phyloP scores from a whole-genome alignment of 2,329 filamentous ascomycete genomes.

The Hysterium pulicare region DNA sequence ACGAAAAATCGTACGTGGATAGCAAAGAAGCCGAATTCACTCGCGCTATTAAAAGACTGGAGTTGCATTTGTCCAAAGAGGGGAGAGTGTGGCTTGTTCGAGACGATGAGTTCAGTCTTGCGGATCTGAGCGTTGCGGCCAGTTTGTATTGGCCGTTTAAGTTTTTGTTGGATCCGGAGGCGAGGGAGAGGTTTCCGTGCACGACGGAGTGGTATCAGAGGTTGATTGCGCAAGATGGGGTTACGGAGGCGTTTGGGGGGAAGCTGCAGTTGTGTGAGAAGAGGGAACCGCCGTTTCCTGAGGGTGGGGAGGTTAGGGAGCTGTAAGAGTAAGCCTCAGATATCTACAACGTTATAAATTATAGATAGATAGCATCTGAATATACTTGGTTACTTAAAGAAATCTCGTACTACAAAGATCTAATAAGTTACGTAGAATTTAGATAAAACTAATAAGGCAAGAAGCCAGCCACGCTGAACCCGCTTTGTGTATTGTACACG shows the following conservation, averaged over 20 bases:
- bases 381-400: too few species aligned
- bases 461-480: too few species aligned
- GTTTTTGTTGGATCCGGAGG: conserved; percentile 15
- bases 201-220: conserved; percentile 19
- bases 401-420: too few species aligned
- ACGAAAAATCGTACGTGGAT: conserved; percentile 15
- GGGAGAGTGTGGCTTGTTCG: conserved; percentile 16
- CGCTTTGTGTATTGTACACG: too few species aligned
- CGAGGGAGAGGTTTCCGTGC: conserved; percentile 12
- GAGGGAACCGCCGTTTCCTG: conserved; percentile 3
- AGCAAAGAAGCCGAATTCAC: conserved; percentile 11
- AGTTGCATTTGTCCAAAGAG: conserved; percentile 10
- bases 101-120: conserved; percentile 16
- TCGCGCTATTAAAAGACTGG: conserved; percentile 11
- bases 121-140: conserved; percentile 21
- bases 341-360: too few species aligned
- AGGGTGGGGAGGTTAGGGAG: neutral
- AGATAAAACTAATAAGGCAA: too few species aligned
- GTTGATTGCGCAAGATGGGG: conserved; percentile 13
- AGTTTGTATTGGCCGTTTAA: conserved; percentile 14
- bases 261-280: conserved; percentile 8
- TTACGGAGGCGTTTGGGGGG: conserved; percentile 13
- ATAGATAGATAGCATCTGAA: too few species aligned
- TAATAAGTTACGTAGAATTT: too few species aligned
- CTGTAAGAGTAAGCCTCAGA: too few species aligned